Percentiles rank a stretch among this genome's conserved stretches.
phyloP scores from a whole-genome alignment of 768 basidiomycete genomes.

The Collybiopsis confluens region DNA sequence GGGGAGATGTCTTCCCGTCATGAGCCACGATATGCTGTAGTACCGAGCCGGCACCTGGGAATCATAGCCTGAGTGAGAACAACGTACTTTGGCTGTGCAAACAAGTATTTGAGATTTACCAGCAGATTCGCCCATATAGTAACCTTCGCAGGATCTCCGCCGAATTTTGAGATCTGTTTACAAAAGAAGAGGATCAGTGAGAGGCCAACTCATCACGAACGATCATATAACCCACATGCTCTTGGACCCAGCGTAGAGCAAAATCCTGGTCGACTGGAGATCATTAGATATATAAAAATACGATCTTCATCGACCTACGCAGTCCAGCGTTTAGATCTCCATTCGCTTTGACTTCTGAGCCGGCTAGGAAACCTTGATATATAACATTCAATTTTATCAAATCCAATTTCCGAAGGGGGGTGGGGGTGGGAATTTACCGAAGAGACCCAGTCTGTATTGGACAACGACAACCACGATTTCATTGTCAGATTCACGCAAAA shows the following conservation, averaged over 20 bases:
- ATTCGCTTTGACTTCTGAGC: conserved; percentile 21
- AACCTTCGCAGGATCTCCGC: conserved; percentile 26
- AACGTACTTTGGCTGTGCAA: neutral
- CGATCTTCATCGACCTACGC: conserved; percentile 17
- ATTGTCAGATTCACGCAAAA: conserved; percentile 20
- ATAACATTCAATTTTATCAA: neutral
- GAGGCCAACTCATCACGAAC: neutral
- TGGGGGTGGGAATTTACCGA: conserved; percentile 15
- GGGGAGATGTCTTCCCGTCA: conserved; percentile 26
- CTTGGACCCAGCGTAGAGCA: conserved; percentile 32
- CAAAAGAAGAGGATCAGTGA: neutral
- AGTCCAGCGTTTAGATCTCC: conserved; percentile 31
- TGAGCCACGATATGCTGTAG: conserved; percentile 29
- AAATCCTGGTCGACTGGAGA: conserved; percentile 29
- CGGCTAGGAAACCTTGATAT: conserved; percentile 23
- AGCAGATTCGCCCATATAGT: conserved; percentile 32
- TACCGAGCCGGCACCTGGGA: conserved; percentile 27
- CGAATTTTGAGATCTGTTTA: conserved; percentile 25
- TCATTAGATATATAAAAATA: neutral
- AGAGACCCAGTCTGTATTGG: conserved; percentile 31
- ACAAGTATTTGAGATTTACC: conserved; percentile 12
- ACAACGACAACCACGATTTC: conserved; percentile 22
- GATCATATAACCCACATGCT: conserved; percentile 20
- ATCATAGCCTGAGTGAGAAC: neutral
- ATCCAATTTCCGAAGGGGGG: neutral